A percentile compares a stretch with the other conserved stretches of the same genome.
These are phyloP conservation scores for Gleditsia sinensis DNA, from an alignment of 306 rosid genomes.

Conservation along the genomic window DNA sequence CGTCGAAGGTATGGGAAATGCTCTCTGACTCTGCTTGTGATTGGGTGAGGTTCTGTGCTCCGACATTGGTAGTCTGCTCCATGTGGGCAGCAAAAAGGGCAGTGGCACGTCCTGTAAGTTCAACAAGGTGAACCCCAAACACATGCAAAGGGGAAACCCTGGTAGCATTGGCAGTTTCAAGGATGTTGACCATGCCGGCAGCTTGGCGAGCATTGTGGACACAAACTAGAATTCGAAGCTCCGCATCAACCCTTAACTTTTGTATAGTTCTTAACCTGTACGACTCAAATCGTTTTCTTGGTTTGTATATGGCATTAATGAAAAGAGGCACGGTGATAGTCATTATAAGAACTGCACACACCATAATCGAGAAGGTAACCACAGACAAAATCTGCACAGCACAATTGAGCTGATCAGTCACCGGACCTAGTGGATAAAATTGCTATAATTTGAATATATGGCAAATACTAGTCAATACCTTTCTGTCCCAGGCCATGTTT, in stretches of 20 bases:
- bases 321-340: conserved; percentile 34
- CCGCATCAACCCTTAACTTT: conserved; percentile 29
- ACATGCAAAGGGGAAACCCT: conserved; percentile 35
- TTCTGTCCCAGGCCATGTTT: background rate
- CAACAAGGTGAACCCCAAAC: conserved; percentile 30
- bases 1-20: conserved; percentile 23
- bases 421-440: background rate
- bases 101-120: conserved; percentile 38
- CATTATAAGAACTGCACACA: conserved; percentile 22
- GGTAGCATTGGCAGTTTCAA: conserved; percentile 30
- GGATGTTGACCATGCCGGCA: conserved; percentile 20
- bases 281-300: conserved; percentile 2
- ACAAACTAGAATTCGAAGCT: conserved; percentile 37
- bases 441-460: background rate
- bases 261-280: conserved; percentile 31
- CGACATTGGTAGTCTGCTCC: background rate
- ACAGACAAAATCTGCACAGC: conserved; percentile 28
- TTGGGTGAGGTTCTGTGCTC: background rate
- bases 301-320: conserved; percentile 38
- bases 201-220: conserved; percentile 33
- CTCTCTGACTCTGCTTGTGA: conserved; percentile 27
- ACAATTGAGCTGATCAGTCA: background rate
- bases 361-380: conserved; percentile 11
- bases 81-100: conserved; percentile 32
- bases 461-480: background rate